Evolutionary conservation across 2,329 filamentous ascomycete species (phyloP).

Genomic region (Fusarium illudens): DNA sequence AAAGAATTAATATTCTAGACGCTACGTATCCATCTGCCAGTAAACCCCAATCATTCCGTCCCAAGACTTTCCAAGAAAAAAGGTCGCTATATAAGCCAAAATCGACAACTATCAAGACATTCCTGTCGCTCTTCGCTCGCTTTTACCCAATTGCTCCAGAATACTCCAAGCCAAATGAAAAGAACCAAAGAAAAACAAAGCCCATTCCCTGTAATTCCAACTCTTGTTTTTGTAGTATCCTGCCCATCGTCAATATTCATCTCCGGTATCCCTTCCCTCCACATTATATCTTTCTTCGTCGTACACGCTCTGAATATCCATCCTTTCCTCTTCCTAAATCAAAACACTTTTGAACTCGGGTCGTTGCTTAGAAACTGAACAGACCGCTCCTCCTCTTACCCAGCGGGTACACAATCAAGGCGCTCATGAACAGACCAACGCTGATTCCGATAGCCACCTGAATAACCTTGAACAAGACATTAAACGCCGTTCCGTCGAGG

Average conservation of each 20-base stretch:
- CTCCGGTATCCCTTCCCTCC: not conserved
- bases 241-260: not conserved
- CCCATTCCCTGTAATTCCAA: not conserved
- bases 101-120: not conserved
- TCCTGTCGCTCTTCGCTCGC: constrained; percentile 24
- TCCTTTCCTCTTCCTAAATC: not conserved
- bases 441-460: constrained; percentile 70
- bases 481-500: constrained; percentile 59
- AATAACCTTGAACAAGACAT: constrained; percentile 65
- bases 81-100: not conserved
- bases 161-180: constrained; percentile 1
- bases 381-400: constrained; percentile 67
- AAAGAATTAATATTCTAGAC: not conserved
- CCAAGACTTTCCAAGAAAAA: constrained; percentile 15
- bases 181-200: not conserved
- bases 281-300: not conserved
- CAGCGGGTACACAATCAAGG: constrained; percentile 63
- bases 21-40: not conserved
- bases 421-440: constrained; percentile 67
- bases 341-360: not conserved
- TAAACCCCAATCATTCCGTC: constrained; percentile 19
- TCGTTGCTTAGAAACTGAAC: constrained; percentile 57
- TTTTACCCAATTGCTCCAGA: constrained; percentile 23
- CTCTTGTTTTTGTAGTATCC: constrained; percentile 4
- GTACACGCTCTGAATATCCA: not conserved